Conservation (phyloP, 2,329 filamentous ascomycete genomes). For the Cladorrhinum sp. region DNA sequence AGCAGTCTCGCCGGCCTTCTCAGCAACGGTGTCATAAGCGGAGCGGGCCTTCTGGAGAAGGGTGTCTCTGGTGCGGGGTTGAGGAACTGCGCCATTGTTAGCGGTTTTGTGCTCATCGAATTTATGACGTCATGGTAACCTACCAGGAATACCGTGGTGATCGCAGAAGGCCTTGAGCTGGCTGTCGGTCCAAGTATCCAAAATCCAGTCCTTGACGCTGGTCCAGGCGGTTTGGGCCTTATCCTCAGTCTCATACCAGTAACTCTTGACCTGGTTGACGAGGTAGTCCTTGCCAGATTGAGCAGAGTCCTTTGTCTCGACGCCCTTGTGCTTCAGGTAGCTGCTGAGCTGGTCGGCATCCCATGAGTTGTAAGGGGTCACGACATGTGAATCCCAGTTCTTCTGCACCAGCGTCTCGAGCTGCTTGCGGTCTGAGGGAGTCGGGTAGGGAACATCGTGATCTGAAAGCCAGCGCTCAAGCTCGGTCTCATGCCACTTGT, state of each 20-base stretch:
- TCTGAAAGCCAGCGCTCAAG: constrained; percentile 96
- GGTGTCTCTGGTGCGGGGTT: constrained; percentile 81
- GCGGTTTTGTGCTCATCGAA: not conserved
- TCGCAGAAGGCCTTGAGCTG: constrained; percentile 92
- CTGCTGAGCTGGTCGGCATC: constrained; percentile 63
- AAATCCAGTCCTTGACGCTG: constrained; percentile 83
- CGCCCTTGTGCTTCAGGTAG: constrained; percentile 69
- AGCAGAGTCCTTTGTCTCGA: constrained; percentile 64
- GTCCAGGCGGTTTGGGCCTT: constrained; percentile 68
- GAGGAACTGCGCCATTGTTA: constrained; percentile 55
- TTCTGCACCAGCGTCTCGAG: constrained; percentile 86
- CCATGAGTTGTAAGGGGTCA: constrained; percentile 74
- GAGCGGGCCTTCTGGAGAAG: constrained; percentile 74
- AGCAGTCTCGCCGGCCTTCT: constrained; percentile 70
- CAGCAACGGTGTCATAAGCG: constrained; percentile 75
- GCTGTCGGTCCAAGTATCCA: constrained; percentile 93
- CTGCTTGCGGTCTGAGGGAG: constrained; percentile 85
- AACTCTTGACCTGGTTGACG: constrained; percentile 64
- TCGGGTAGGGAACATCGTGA: constrained; percentile 86
- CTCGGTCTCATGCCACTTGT: constrained; percentile 98
- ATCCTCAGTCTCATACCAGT: constrained; percentile 78
- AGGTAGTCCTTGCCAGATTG: constrained; percentile 68
- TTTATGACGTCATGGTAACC: constrained; percentile 13
- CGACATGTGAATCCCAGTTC: constrained; percentile 81
- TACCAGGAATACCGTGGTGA: constrained; percentile 74